Percentiles rank a stretch among this genome's conserved stretches.
phyloP scores from a whole-genome alignment of 148 eudicot genomes.

The Fallopia convolvulus region DNA sequence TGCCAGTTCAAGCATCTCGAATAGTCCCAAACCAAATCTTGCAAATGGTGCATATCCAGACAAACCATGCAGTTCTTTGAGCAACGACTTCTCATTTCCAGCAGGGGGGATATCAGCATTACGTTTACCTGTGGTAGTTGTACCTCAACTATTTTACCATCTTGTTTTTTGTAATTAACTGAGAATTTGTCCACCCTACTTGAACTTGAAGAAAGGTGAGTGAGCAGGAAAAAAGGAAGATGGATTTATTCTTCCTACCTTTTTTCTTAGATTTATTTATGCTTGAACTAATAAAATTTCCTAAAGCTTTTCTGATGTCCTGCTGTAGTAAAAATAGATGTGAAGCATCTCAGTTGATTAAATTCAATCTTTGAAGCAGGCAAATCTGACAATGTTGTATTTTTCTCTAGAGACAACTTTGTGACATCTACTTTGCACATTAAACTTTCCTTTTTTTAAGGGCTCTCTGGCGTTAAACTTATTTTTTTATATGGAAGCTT shows the following conservation, averaged over 20 bases:
- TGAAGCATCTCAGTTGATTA: background rate
- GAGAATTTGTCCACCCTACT: background rate
- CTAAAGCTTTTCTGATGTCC: background rate
- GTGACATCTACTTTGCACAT: background rate
- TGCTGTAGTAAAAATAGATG: background rate
- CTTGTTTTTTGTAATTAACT: background rate
- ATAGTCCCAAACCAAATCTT: conserved; percentile 25
- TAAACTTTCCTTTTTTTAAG: background rate
- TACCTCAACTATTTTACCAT: conserved; percentile 22
- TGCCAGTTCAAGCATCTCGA: conserved; percentile 41
- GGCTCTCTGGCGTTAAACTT: background rate
- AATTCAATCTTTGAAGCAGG: background rate
- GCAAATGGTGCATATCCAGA: conserved; percentile 51
- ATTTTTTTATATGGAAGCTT: background rate
- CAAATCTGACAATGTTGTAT: background rate
- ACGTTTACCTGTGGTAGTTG: conserved; percentile 69
- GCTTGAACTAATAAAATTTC: background rate
- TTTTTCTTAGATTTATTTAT: background rate
- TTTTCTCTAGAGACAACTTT: background rate
- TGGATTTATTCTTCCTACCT: background rate
- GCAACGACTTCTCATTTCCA: conserved; percentile 32
- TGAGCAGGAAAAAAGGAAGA: background rate
- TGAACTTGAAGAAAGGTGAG: background rate
- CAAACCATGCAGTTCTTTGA: conserved; percentile 24
- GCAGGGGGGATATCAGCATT: conserved; percentile 46